These are phyloP conservation scores for Kalmanozyma brasiliensis DNA, from an alignment of 1,284 basidiomycete species.

Conservation along the genomic window DNA sequence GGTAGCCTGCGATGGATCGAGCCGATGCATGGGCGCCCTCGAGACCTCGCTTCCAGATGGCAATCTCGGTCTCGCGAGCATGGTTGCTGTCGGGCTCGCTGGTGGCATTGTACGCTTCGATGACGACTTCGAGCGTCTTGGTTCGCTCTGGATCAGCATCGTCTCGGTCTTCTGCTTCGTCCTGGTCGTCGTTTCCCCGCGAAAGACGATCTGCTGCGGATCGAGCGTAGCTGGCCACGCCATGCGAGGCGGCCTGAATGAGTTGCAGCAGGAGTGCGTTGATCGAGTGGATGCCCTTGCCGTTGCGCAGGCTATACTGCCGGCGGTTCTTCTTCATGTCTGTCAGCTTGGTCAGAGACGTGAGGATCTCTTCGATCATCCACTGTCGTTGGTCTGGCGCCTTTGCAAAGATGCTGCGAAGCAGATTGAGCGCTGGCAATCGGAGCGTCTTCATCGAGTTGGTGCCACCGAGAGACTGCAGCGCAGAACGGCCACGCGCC, in stretches of 20 bases:
- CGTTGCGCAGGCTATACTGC: conserved; percentile 72
- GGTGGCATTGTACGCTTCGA: conserved; percentile 31
- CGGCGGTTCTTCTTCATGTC: conserved; percentile 87
- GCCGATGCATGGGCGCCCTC: conserved; percentile 55
- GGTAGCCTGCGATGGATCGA: conserved; percentile 82
- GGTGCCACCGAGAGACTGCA: conserved; percentile 49
- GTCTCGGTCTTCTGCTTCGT: conserved; percentile 7
- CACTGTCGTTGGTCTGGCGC: conserved; percentile 88
- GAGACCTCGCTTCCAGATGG: conserved; percentile 40
- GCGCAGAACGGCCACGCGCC: conserved; percentile 34
- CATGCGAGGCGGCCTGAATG: conserved; percentile 80
- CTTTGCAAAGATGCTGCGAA: conserved; percentile 84
- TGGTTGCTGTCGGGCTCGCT: conserved; percentile 17
- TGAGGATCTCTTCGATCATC: conserved; percentile 95
- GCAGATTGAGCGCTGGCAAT: conserved; percentile 81
- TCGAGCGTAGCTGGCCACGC: conserved; percentile 26
- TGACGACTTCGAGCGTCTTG: conserved; percentile 32
- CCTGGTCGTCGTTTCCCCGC: conserved; percentile 10
- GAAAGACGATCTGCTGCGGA: conserved; percentile 36
- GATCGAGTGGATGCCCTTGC: conserved; percentile 84
- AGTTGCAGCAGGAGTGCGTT: conserved; percentile 91
- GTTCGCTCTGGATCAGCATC: conserved; percentile 12
- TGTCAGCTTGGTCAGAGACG: conserved; percentile 86
- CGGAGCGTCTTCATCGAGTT: conserved; percentile 79
- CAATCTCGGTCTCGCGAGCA: conserved; percentile 33